A percentile compares a stretch with the other conserved stretches of the same genome.
Evolutionary conservation across 306 rosid species (phyloP).

Genomic region (Lathyrus aphaca): DNA sequence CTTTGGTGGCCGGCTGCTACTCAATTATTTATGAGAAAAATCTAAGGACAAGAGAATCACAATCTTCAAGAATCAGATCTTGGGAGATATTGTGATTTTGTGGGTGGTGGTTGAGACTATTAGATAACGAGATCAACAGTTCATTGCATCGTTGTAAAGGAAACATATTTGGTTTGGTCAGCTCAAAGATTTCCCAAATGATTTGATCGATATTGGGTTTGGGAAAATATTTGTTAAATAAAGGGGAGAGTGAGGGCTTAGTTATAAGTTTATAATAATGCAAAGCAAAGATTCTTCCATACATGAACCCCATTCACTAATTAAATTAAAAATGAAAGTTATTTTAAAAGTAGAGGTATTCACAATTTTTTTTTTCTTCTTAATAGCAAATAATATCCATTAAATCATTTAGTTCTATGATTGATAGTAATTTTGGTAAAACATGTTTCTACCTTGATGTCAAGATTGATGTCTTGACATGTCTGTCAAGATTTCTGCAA

Average conservation of each 20-base stretch:
- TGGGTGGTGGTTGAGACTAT: conserved; percentile 45
- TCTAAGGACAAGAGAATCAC: conserved; percentile 36
- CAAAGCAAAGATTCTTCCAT: background rate
- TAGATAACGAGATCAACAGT: conserved; percentile 59
- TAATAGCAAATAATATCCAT: no score
- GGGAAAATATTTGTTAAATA: background rate
- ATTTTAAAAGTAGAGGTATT: no score
- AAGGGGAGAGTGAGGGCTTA: background rate
- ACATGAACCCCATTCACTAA: background rate
- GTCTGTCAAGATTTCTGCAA: no score
- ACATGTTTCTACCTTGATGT: no score
- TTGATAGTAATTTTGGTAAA: no score
- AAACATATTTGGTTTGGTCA: conserved; percentile 47
- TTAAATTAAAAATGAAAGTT: background rate
- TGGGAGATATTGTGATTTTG: conserved; percentile 49
- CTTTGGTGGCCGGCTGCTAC: background rate
- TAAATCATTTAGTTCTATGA: no score
- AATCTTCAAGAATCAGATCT: conserved; percentile 52
- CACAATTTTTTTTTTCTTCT: no score
- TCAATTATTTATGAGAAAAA: conserved; percentile 10
- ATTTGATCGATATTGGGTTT: background rate
- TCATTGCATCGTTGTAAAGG: conserved; percentile 74
- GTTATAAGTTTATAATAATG: background rate
- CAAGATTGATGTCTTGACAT: no score
- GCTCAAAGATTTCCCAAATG: conserved; percentile 27